Evolutionary conservation across 108 stramenopile species (phyloP).

Genomic region (Chaetoceros muelleri): DNA sequence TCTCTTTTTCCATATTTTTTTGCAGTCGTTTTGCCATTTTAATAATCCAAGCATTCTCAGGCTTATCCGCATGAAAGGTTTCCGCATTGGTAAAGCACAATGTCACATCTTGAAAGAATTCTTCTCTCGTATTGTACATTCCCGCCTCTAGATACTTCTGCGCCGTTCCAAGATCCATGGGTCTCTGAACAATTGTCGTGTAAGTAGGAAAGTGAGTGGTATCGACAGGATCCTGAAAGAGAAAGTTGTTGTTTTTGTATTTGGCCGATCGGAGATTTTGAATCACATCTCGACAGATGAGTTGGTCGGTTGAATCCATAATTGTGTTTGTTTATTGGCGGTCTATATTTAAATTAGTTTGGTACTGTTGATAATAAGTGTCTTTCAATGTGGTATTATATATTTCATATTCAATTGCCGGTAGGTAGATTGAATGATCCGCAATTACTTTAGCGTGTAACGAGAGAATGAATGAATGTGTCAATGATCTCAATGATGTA

Average conservation of each 20-base stretch:
- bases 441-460: no score
- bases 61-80: slow-evolving; percentile 34
- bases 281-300: slow-evolving; percentile 36
- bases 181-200: slow-evolving; percentile 30
- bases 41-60: slow-evolving; percentile 47
- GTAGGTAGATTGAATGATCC: no score
- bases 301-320: slow-evolving; percentile 38
- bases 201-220: slow-evolving; percentile 45
- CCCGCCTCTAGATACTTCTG: slow-evolving; percentile 42
- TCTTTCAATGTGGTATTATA: no score
- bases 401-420: no score
- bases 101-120: slow-evolving; percentile 33
- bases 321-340: no score
- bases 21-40: slow-evolving; percentile 55
- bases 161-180: slow-evolving; percentile 63
- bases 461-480: no score
- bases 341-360: no score
- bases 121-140: slow-evolving; percentile 24
- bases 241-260: slow-evolving; percentile 44
- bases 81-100: slow-evolving; percentile 62
- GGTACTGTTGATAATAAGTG: no score
- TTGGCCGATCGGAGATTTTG: slow-evolving; percentile 32
- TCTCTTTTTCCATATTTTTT: slow-evolving; percentile 40
- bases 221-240: slow-evolving; percentile 68
- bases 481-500: no score